A percentile compares a stretch with the other conserved stretches of the same genome.
These are phyloP conservation scores for Raphanus hybrid DNA, from an alignment of 441 rosid species.

Conservation along the genomic window DNA sequence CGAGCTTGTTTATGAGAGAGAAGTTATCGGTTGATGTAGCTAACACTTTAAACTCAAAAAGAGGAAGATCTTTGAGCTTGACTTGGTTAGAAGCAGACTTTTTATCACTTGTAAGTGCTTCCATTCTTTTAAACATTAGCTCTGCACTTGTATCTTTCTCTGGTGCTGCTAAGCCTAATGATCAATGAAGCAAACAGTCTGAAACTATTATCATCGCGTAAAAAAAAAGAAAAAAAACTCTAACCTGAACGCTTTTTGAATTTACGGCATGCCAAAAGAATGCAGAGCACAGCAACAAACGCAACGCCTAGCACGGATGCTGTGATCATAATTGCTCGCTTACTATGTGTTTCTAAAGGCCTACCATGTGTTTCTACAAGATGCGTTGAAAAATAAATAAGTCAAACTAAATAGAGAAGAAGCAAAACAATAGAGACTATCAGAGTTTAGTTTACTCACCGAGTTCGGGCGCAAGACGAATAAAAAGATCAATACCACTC, in stretches of 20 bases:
- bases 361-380: too few relatives aligned
- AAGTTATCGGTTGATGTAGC: background rate
- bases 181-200: background rate
- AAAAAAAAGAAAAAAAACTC: background rate
- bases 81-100: slow-evolving; percentile 2
- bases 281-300: background rate
- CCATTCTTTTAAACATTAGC: background rate
- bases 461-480: background rate
- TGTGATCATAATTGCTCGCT: background rate
- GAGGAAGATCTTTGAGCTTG: background rate
- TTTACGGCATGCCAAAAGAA: background rate
- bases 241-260: background rate
- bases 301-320: background rate
- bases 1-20: background rate
- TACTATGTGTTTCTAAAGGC: background rate
- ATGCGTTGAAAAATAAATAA: background rate
- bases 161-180: background rate
- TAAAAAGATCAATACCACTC: slow-evolving; percentile 45
- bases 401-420: background rate
- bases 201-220: background rate
- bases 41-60: background rate
- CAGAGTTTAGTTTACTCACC: background rate
- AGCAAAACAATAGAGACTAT: background rate
- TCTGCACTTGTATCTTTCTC: slow-evolving; percentile 1
- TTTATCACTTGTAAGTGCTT: background rate